Percentiles rank a stretch among this genome's conserved stretches.
phyloP scores from a whole-genome alignment of 164 flowering plant genomes.

The Sedum album region DNA sequence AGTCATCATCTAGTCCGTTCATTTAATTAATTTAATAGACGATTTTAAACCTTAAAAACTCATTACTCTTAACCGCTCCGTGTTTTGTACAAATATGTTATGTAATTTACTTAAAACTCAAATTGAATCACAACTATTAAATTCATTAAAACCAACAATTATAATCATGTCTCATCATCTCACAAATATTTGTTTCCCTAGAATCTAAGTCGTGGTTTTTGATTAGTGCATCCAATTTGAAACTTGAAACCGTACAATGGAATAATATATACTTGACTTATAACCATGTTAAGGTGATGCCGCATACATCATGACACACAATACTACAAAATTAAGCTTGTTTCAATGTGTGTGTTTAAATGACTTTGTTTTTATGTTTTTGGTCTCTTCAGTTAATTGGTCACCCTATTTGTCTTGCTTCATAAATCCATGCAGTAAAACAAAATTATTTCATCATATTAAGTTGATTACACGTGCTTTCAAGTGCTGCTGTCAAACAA shows the following conservation, averaged over 20 bases:
- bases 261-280: background rate
- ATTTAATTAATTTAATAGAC: too few species aligned
- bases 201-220: too few species aligned
- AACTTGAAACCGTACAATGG: background rate
- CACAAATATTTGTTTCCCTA: too few species aligned
- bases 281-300: background rate
- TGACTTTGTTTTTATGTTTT: background rate
- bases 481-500: background rate
- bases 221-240: background rate
- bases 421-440: background rate
- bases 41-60: too few species aligned
- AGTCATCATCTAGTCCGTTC: too few species aligned
- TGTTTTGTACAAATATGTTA: too few species aligned
- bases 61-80: too few species aligned
- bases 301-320: constrained; percentile 1
- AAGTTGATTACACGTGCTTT: background rate
- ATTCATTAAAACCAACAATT: too few species aligned
- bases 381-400: background rate
- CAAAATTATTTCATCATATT: background rate
- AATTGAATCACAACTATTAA: too few species aligned
- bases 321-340: constrained; percentile 1
- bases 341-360: background rate
- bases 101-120: too few species aligned
- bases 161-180: too few species aligned
- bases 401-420: background rate